Evolutionary conservation across 495 filamentous ascomycete species (phyloP).

Genomic region (Aspergillus indologenus): DNA sequence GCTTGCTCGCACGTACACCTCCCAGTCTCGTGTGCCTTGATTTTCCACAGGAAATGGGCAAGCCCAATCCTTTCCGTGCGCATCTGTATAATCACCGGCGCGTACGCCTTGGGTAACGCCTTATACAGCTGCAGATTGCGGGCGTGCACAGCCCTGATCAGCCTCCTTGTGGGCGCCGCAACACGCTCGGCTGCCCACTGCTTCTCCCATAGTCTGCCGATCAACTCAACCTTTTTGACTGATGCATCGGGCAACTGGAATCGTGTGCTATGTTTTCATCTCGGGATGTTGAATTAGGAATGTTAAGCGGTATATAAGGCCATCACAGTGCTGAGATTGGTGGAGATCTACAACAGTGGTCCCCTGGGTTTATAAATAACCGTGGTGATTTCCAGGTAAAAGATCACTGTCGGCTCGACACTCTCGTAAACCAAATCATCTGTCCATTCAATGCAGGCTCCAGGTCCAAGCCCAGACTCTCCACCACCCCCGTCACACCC

Average conservation of each 20-base stretch:
- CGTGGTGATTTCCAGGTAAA: too few species aligned
- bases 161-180: constrained; percentile 8
- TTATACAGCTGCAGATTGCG: constrained; percentile 11
- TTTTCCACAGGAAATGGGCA: constrained; percentile 23
- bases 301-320: too few species aligned
- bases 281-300: too few species aligned
- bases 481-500: constrained; percentile 30
- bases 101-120: constrained; percentile 19
- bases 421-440: constrained; percentile 27
- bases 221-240: background rate
- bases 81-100: constrained; percentile 26
- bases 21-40: constrained; percentile 23
- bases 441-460: constrained; percentile 29
- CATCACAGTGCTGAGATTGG: too few species aligned
- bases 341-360: too few species aligned
- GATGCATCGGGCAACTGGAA: too few species aligned
- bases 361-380: too few species aligned
- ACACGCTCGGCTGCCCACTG: background rate
- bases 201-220: constrained; percentile 9
- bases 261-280: too few species aligned
- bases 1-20: constrained; percentile 22
- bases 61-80: constrained; percentile 28
- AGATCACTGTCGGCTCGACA: background rate
- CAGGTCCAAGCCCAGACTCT: constrained; percentile 29
- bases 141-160: constrained; percentile 8